These are phyloP conservation scores for Tetracentron sinense DNA, from an alignment of 164 flowering plant species.

Conservation along the genomic window DNA sequence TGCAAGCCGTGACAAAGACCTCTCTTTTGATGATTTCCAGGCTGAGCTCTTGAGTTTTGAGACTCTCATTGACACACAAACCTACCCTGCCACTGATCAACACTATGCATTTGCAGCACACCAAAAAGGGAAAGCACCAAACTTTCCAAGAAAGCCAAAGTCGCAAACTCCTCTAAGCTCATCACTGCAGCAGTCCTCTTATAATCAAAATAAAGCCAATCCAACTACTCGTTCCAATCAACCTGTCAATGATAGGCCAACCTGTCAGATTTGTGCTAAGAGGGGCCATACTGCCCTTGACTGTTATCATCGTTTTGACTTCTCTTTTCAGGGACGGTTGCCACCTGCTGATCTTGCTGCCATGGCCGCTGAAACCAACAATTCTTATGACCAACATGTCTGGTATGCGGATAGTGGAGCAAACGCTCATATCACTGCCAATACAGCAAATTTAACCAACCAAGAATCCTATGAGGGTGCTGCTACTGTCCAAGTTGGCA, in stretches of 20 bases:
- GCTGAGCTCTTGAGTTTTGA: constrained; percentile 6
- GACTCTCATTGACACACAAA: constrained; percentile 3
- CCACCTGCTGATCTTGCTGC: constrained; percentile 9
- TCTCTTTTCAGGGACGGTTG: constrained; percentile 3
- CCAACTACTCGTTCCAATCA: constrained; percentile 4
- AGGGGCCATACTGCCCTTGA: constrained; percentile 3
- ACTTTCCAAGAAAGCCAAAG: constrained; percentile 5
- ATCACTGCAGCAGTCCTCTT: constrained; percentile 3
- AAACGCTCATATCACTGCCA: constrained; percentile 4
- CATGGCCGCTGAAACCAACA: constrained; percentile 4
- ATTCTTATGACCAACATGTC: constrained; percentile 1
- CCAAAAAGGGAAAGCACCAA: too few species aligned
- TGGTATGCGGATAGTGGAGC: too few species aligned
- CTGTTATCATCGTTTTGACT: constrained; percentile 2
- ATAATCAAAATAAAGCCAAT: constrained; percentile 1
- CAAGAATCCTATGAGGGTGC: constrained; percentile 1
- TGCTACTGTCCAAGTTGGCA: constrained; percentile 1
- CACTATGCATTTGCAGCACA: constrained; percentile 4
- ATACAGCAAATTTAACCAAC: constrained; percentile 6
- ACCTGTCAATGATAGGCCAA: background rate
- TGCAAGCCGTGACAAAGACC: constrained; percentile 1
- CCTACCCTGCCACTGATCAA: background rate
- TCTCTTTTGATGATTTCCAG: constrained; percentile 4
- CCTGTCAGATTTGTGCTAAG: background rate
- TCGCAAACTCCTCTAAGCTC: background rate